phyloP scores from a whole-genome alignment of 2,329 filamentous ascomycete genomes.

The Paracorniculantispora psalliotae region DNA sequence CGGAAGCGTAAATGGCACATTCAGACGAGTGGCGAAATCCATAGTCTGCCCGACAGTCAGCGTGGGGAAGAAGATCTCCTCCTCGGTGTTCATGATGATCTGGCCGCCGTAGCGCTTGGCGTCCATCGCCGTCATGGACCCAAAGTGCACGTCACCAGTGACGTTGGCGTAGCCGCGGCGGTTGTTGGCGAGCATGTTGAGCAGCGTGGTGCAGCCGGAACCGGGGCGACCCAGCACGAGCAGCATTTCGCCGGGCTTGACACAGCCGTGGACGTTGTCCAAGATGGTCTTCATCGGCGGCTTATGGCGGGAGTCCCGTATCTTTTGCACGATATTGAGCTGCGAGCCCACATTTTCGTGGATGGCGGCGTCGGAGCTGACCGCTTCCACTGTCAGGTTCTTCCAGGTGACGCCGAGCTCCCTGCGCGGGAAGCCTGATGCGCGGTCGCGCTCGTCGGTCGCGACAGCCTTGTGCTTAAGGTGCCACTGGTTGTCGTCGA shows the following conservation, averaged over 20 bases:
- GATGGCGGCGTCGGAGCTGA: conserved; percentile 56
- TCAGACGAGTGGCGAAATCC: conserved; percentile 61
- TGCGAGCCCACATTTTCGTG: conserved; percentile 61
- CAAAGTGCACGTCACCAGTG: conserved; percentile 55
- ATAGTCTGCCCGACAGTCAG: conserved; percentile 68
- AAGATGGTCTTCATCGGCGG: conserved; percentile 60
- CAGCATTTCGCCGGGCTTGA: conserved; percentile 69
- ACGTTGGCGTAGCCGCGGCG: conserved; percentile 54
- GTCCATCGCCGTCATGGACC: conserved; percentile 43
- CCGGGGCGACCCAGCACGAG: conserved; percentile 65
- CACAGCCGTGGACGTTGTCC: conserved; percentile 60
- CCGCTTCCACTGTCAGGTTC: conserved; percentile 57
- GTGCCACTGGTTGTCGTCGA: conserved; percentile 34
- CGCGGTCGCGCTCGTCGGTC: conserved; percentile 37
- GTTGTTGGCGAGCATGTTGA: conserved; percentile 65
- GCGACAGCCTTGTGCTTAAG: conserved; percentile 44
- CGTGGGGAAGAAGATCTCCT: conserved; percentile 60
- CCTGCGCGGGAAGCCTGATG: conserved; percentile 42
- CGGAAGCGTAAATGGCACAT: conserved; percentile 46
- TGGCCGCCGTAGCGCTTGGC: conserved; percentile 49
- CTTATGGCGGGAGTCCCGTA: conserved; percentile 49
- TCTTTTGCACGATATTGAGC: conserved; percentile 49
- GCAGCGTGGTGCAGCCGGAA: conserved; percentile 64
- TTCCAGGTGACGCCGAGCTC: conserved; percentile 61
- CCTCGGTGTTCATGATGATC: conserved; percentile 67